Conservation (phyloP, 2,329 filamentous ascomycete species). For the Cytospora schulzeri region DNA sequence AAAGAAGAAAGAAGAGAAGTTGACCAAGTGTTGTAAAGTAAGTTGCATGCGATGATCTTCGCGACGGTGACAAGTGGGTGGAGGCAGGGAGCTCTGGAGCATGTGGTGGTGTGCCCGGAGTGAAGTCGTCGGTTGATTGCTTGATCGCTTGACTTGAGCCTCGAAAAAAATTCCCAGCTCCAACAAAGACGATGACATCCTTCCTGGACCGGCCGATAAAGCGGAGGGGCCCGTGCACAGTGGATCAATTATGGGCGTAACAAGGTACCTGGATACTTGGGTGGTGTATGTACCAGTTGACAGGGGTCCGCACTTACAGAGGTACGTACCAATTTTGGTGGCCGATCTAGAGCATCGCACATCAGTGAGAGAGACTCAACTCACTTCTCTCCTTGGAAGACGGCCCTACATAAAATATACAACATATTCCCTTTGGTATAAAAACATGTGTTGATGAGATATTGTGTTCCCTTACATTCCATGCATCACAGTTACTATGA, state of each 20-base stretch:
- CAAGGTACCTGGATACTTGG: neutral
- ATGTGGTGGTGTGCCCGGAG: slow-evolving; percentile 16
- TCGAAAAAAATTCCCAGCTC: slow-evolving; percentile 29
- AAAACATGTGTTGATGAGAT: neutral
- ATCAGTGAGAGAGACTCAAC: too few species aligned
- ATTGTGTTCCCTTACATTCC: too few species aligned
- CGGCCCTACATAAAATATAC: slow-evolving; percentile 1
- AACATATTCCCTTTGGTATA: neutral
- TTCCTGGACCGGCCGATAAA: neutral
- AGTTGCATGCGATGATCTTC: slow-evolving; percentile 1
- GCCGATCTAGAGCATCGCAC: too few species aligned
- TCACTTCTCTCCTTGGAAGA: neutral
- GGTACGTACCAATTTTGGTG: neutral
- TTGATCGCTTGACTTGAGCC: slow-evolving; percentile 7
- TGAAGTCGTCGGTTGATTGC: slow-evolving; percentile 5
- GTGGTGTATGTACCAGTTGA: slow-evolving; percentile 23
- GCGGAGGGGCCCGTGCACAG: slow-evolving; percentile 22
- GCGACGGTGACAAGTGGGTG: slow-evolving; percentile 8
- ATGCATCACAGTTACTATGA: neutral
- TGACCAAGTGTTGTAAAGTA: neutral
- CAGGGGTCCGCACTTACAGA: too few species aligned
- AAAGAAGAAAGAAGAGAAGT: slow-evolving; percentile 8
- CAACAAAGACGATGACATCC: slow-evolving; percentile 27
- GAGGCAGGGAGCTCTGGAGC: slow-evolving; percentile 5
- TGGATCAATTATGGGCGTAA: neutral